Evolutionary conservation across 2,329 filamentous ascomycete species (phyloP).

Genomic region (Plenodomus lindquistii): DNA sequence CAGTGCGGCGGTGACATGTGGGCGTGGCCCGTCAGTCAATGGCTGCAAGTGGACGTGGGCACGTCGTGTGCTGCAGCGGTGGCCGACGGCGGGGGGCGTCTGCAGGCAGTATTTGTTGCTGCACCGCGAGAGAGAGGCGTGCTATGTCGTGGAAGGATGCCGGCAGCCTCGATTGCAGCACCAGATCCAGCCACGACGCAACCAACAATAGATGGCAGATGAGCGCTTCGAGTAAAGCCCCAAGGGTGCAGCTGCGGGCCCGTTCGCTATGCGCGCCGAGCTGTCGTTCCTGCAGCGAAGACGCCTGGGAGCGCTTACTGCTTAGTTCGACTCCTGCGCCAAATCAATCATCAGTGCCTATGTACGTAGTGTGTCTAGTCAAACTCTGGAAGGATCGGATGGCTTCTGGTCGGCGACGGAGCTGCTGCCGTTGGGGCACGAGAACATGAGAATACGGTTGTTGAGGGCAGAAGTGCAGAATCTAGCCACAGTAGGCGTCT

Average conservation of each 20-base stretch:
- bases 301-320: background rate
- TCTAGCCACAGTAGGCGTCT: too few species aligned
- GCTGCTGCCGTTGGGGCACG: background rate
- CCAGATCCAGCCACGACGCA: too few species aligned
- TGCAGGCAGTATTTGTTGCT: background rate
- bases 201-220: too few species aligned
- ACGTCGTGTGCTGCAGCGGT: conserved; percentile 14
- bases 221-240: too few species aligned
- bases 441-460: too few species aligned
- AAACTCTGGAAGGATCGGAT: background rate
- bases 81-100: conserved; percentile 6
- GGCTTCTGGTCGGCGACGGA: background rate
- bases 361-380: background rate
- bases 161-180: conserved; percentile 7
- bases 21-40: background rate
- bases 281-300: conserved; percentile 15
- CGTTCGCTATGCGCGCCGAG: conserved; percentile 16
- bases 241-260: conserved; percentile 20
- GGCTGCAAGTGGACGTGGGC: conserved; percentile 12
- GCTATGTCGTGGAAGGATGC: conserved; percentile 15
- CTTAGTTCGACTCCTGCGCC: background rate
- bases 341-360: too few species aligned
- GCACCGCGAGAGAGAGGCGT: conserved; percentile 5
- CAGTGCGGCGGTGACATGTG: conserved; percentile 7
- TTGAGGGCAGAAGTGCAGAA: too few species aligned